Evolutionary conservation across 768 basidiomycete genomes (phyloP), one percentile per base, ranked within the genome.

Genomic region (Hortiboletus flavorubellus): DNA sequence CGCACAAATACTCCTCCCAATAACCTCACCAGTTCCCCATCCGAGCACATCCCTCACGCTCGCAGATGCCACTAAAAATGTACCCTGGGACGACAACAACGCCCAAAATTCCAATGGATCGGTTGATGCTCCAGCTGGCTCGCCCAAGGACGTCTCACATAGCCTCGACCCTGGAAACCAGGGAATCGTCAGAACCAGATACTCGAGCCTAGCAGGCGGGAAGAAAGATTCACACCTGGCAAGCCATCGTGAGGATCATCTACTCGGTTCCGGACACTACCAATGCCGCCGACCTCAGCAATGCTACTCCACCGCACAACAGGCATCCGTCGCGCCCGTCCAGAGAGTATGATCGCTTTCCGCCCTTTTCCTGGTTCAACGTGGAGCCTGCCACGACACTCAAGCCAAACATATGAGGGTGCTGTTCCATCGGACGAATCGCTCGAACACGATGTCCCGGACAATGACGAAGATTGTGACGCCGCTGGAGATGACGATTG

Each of bases 281-380:
- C 39, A 29, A 66, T 5, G 16, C 55, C 86, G 21, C 85, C 85
- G 3, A 77, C 78, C 30, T 68, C 65, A 2, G 73, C 69, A 30
- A 93, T 71, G 37, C 76, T 73, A 4, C 73, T 75, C 91, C 91
- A 93, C 5, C 66, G 69, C 23, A 93, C 68, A 2, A 61, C 66
- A 8, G 84, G 82, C 78, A 91, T 86, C 63, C 79, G 79, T 43
- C 87, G 74, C 31, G 86, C 82, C 9, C 96, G 79, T 0, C 89
- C 95, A 53, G 82, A 84, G n/a, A 99, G 78, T 35, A 99, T 84
- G 65, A 99, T 93, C 2, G 93, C 92, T 72, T 98, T 97, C 37
- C 93, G 77, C 1, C 93, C 93, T 66, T 98, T 98, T 2, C 93
- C 93, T 0, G 93, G 87, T 74, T 99, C 96, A 53, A 91, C 81